Evolutionary conservation across 192 early-diverging fungal genomes (phyloP).

Genomic region (Lunasporangiospora selenospora): DNA sequence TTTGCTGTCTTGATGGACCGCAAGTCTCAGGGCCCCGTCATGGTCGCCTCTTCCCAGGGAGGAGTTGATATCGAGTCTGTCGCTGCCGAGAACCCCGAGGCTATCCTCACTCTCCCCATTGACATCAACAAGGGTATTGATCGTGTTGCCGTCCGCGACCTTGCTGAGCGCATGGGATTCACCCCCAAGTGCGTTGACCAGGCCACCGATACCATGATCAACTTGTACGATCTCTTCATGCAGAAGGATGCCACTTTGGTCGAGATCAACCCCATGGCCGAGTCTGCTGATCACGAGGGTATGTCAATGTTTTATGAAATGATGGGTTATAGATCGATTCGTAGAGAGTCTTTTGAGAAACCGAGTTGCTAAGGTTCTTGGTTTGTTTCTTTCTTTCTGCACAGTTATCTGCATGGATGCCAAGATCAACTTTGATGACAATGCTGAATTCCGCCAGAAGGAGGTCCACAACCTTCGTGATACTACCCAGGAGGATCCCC

Average conservation of each 20-base stretch:
- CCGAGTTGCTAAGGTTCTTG: neutral
- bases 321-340: neutral
- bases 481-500: constrained; percentile 93
- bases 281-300: constrained; percentile 87
- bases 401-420: constrained; percentile 96
- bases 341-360: too few species aligned
- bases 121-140: constrained; percentile 88
- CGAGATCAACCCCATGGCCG: constrained; percentile 99
- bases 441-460: constrained; percentile 97
- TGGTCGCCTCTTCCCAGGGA: constrained; percentile 97
- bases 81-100: constrained; percentile 94
- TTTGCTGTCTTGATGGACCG: constrained; percentile 99
- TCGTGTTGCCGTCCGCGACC: constrained; percentile 71
- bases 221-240: constrained; percentile 96
- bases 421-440: constrained; percentile 99
- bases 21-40: constrained; percentile 90
- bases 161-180: constrained; percentile 93
- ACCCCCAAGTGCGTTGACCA: constrained; percentile 74
- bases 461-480: constrained; percentile 91
- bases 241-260: constrained; percentile 98
- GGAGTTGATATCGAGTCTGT: constrained; percentile 99
- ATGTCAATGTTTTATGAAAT: constrained; percentile 1
- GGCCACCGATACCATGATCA: constrained; percentile 91
- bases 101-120: constrained; percentile 91
- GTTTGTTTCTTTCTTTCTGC: neutral